Base-by-base conservation (phyloP, 2,329 filamentous ascomycete genomes). In the Talaromyces verruculosus region DNA sequence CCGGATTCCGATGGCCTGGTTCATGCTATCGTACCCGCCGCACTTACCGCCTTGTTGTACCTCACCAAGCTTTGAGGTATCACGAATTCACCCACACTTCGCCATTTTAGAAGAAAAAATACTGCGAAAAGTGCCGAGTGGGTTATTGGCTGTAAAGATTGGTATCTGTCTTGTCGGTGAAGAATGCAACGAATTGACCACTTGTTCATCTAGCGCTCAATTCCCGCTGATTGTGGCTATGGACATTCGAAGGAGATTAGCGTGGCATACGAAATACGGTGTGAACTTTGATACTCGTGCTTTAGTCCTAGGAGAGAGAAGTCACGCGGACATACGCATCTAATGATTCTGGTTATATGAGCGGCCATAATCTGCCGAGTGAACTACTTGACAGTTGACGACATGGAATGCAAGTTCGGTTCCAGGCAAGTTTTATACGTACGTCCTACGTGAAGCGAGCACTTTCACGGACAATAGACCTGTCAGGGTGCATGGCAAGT, bases 1-100 rank as follows among this genome's bases (percentile, higher is more conserved):
- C 37, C 57, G 57, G 37, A 60, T 60, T 45, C 57, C 57, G 57
- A 15, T 39, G 22, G 37, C 22, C 57, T 60, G 57, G 57, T 43
- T 43, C 57, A 45, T 43, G 6, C 13, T 41, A 28, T 45, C 25
- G 57, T 43, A 28, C 17, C 37, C 57, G 57, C 37, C 37, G 37
- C 57, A 33, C 57, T 43, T 60, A n/a, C 57, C 57, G 57, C 57
- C 35, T 10, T 30, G 25, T 15, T 59, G 22, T 17, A n/a, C 17
- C 11, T 45, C 39, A 53, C 17, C 15, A 30, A 53, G 47, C 10
- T 15, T 33, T 53, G 49, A 33, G 28, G 3, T 53, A 53, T 53
- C 28, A 53, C 28, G 25, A 53, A 53, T 53, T 53, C 17, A 28
- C 47, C 22, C 51, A 22, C n/a, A 5, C 17, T 55, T 53, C n/a